Evolutionary conservation across 441 rosid genomes (phyloP), one percentile per base, ranked within the genome.

Genomic region (Pelargonium myrrhifolium): DNA sequence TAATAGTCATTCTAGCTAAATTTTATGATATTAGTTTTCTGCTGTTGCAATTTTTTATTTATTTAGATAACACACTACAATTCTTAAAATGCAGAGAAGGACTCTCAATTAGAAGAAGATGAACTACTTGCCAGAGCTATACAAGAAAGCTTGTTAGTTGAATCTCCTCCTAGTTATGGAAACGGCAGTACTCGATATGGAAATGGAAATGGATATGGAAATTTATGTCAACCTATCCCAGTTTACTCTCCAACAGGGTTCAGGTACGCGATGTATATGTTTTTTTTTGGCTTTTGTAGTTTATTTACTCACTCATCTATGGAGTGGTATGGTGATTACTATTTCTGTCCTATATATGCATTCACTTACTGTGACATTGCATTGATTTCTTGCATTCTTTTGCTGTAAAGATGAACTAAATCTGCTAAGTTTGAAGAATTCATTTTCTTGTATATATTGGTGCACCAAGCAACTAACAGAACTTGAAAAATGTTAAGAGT

Each of bases 101-200:
- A 79, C 28, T 59, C 76, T 63, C 83, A 68, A 63, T 71, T 81
- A 71, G 85, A 82, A 71, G 94, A 86, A 69, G 91, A 88, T 77
- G 94, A 86, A 70, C 89, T 74, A 62, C 88, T 88, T 77, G 94
- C 91, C 37, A 83, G 84, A 82, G 94, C 89, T 65, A 6, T 85
- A 69, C 86, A 86, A 77, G 91, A 88, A 72, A 88, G 91, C 78
- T 73, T 86, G 82, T 73, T 64, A 47, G 62, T 81, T 68, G 82
- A 81, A 75, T 71, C 80, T 74, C 75, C 89, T 45, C 84, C 85
- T 14, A 82, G 61, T 28, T 62, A 74, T 71, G 84, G 75, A 81
- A 66, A 64, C 42, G 83, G 72, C 31, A 69, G 72, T 67, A 63
- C 73, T 12, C 55, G 55, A 49, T n/a, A 12, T 28, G 35, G 35